A percentile compares a stretch with the other conserved stretches of the same genome.
Conservation (phyloP, 2,329 filamentous ascomycete species). For the Hyphodiscus sp. region DNA sequence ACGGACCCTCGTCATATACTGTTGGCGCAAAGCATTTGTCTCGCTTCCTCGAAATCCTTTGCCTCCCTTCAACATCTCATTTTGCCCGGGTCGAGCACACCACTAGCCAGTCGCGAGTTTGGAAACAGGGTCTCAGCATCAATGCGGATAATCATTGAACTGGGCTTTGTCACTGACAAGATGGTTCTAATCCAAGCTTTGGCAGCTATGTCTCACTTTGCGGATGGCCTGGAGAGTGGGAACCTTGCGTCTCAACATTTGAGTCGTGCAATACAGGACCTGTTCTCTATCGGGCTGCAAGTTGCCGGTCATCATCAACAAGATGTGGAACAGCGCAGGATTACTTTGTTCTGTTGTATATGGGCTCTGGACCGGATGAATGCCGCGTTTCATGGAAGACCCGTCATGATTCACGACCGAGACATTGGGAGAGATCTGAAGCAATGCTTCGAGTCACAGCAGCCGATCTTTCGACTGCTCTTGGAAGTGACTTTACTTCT, state of each 20-base stretch:
- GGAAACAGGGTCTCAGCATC: slow-evolving; percentile 17
- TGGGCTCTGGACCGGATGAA: slow-evolving; percentile 57
- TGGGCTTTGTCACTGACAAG: slow-evolving; percentile 47
- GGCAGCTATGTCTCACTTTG: slow-evolving; percentile 50
- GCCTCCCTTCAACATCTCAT: slow-evolving; percentile 37
- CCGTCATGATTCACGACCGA: slow-evolving; percentile 53
- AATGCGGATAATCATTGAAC: slow-evolving; percentile 36
- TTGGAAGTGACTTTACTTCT: slow-evolving; percentile 48
- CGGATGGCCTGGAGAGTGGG: slow-evolving; percentile 48
- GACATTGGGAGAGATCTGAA: slow-evolving; percentile 51
- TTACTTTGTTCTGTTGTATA: slow-evolving; percentile 46
- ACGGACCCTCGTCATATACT: slow-evolving; percentile 35
- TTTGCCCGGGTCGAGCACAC: slow-evolving; percentile 5
- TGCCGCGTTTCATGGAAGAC: slow-evolving; percentile 52
- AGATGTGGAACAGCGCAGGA: slow-evolving; percentile 26
- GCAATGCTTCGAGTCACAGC: slow-evolving; percentile 43
- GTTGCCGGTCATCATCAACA: slow-evolving; percentile 33
- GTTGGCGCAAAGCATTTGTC: slow-evolving; percentile 44
- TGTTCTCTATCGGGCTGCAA: slow-evolving; percentile 51
- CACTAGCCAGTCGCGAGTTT: slow-evolving; percentile 18
- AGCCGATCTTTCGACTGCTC: slow-evolving; percentile 50
- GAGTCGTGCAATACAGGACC: slow-evolving; percentile 48
- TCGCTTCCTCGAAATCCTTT: slow-evolving; percentile 47
- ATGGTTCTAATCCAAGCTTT: slow-evolving; percentile 49
- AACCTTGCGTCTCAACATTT: slow-evolving; percentile 48